These are phyloP conservation scores for Linum tenue DNA, from an alignment of 345 rosid genomes.

Conservation along the genomic window DNA sequence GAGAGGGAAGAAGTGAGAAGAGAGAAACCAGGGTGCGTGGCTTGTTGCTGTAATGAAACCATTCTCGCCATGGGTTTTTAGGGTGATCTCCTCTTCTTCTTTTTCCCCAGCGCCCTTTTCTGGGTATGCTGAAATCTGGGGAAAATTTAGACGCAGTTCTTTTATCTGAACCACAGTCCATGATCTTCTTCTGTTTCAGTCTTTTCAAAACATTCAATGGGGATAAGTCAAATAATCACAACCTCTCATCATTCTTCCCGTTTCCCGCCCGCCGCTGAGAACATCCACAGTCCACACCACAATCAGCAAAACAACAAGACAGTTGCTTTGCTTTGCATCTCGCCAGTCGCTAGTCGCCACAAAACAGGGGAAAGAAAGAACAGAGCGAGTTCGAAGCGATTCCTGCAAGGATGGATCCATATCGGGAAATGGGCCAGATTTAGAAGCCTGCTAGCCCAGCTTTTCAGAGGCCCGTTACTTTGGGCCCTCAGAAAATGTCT, in stretches of 20 bases:
- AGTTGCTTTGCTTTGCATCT: too few species aligned
- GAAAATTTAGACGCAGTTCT: conserved; percentile 12
- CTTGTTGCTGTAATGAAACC: conserved; percentile 58
- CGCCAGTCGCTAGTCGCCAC: too few species aligned
- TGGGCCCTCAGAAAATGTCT: too few species aligned
- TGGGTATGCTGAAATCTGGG: conserved; percentile 6
- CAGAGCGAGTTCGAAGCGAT: too few species aligned
- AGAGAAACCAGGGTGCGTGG: conserved; percentile 53
- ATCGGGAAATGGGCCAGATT: too few species aligned
- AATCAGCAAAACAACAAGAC: too few species aligned
- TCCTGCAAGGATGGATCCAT: too few species aligned
- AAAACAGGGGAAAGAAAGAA: too few species aligned
- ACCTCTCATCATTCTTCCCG: conserved; percentile 4
- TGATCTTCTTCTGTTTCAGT: conserved; percentile 6
- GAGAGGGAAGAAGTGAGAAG: conserved; percentile 70
- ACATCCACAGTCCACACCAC: not conserved
- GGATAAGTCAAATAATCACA: conserved; percentile 36
- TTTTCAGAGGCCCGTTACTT: too few species aligned
- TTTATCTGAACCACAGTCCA: not conserved
- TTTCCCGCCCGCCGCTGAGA: not conserved
- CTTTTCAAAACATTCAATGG: conserved; percentile 12
- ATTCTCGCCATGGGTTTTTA: conserved; percentile 40
- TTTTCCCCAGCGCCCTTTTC: conserved; percentile 11
- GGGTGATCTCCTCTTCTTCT: conserved; percentile 17
- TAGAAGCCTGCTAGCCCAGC: too few species aligned